Evolutionary conservation across 257 asterid species (phyloP).

Genomic region (Pogostemon cablin): DNA sequence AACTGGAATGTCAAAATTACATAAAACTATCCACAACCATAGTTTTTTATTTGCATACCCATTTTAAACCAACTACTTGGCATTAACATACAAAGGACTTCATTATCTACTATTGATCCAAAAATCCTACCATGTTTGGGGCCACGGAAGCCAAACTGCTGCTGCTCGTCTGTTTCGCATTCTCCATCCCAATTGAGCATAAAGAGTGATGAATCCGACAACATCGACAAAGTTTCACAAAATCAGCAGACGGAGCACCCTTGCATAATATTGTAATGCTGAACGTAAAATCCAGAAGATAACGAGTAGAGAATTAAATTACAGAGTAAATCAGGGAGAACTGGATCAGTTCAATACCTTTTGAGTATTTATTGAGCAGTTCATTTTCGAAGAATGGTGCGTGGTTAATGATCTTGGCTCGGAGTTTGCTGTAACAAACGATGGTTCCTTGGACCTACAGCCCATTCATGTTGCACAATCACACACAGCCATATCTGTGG

Average conservation of each 20-base stretch:
- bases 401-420: slow-evolving; percentile 8
- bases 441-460: background rate
- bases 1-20: too few species aligned
- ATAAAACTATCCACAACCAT: background rate
- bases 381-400: background rate
- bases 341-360: slow-evolving; percentile 17
- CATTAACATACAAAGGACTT: background rate
- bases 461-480: background rate
- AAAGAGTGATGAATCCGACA: background rate
- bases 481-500: background rate
- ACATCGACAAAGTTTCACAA: slow-evolving; percentile 7
- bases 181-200: background rate
- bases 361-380: background rate
- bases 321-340: background rate
- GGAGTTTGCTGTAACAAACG: too few species aligned
- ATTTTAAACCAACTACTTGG: background rate
- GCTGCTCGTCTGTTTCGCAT: background rate
- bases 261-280: slow-evolving; percentile 4
- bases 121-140: background rate
- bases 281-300: background rate
- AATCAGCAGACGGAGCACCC: slow-evolving; percentile 6
- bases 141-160: too few species aligned
- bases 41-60: too few species aligned
- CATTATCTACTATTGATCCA: background rate
- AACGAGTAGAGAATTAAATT: background rate